Base-by-base conservation (phyloP, 768 basidiomycete genomes). In the Amanita subjunquillea region DNA sequence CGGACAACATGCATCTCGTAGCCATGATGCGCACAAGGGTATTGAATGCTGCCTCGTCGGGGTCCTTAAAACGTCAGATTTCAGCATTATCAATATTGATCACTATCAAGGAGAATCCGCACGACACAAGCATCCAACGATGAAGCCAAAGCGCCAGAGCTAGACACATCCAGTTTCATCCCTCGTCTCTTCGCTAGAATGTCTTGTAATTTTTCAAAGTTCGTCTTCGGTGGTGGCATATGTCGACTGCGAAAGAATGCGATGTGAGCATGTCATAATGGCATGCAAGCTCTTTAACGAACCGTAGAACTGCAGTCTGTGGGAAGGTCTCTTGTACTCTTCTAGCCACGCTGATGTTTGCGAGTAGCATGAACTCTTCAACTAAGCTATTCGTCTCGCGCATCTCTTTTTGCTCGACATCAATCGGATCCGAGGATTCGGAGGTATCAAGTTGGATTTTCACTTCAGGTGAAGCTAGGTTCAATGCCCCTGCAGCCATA, bases 11-110 rank as follows among this genome's bases (percentile, higher is more conserved):
- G 65, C 96, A 97, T 29, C 96, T 76, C 3, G 95, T 98, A 2
- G 96, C 94, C 94, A 99, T 97, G 66, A 99, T 98, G 39, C 96
- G 84, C 36, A 99, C 95, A 15, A 98, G 79, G 0, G 93, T 98
- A 60, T 98, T 99, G 75, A 99, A 98, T 0, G 91, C 83, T 0
- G 93, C 89, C 59, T 91, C 82, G 15, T 69, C 66, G 0, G 85
- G 76, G 62, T 96, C 92, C 92, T 94, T 15, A 37, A 3, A 50
- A 42, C 20, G 22, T 27, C 5, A n/a, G 3, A 30, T 12, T 30
- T 46, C 29, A 46, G 37, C 39, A 50, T 34, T 17, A 27, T 32
- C 8, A 42, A 22, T 6, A 5, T 2, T 48, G 22, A 17, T 25
- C 25, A 38, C 38, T 4, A 42, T n/a, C n/a, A 41, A 23, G 20